Base-by-base conservation (phyloP, 148 eudicot species). In the Drosera capensis region DNA sequence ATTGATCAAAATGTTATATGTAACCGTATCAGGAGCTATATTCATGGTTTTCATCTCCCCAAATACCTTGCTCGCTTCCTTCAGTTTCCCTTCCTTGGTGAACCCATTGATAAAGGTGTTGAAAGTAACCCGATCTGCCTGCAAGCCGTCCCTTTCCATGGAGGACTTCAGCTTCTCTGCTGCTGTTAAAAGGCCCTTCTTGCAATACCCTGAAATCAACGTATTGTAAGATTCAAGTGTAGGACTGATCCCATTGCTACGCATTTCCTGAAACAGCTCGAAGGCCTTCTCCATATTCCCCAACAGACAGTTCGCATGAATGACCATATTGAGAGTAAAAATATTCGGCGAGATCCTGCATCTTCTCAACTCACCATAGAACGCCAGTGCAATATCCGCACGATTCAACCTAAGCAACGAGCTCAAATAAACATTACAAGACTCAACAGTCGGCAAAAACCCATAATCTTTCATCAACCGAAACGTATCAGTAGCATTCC, bases 31-130 rank as follows among this genome's bases (percentile, higher is more conserved):
- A 21, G 86, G 85, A 52, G 56, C 45, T 37, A 85, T 62, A 43
- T 59, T 56, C 46, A 36, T 41, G 25, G 66, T 46, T 63, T 67
- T 72, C 86, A 85, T 85, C 64, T 85, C 90, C 41, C 56, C 51
- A 18, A 80, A 63, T 34, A 85, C 28, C 66, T 66, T 77, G 54
- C 59, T 71, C 14, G 90, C 95, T 57, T 80, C 95, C 13, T 52
- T 58, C 45, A 85, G 18, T 46, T 68, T 76, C 51, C 81, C 74
- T 42, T 70, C 74, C 62, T 66, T 70, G 63, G 90, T 80, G 44
- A 72, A 65, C n/a, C 82, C 80, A 62, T 80, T 53, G 17, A 85
- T 73, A 54, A 85, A 78, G 20, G 71, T 77, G 68, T 85, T 85
- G 45, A 62, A 80, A 14, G 86, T 80, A 17, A 69, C 58, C 34